A percentile compares a stretch with the other conserved stretches of the same genome.
Conservation (phyloP, 2,329 filamentous ascomycete species). For the Ilyonectria destructans region DNA sequence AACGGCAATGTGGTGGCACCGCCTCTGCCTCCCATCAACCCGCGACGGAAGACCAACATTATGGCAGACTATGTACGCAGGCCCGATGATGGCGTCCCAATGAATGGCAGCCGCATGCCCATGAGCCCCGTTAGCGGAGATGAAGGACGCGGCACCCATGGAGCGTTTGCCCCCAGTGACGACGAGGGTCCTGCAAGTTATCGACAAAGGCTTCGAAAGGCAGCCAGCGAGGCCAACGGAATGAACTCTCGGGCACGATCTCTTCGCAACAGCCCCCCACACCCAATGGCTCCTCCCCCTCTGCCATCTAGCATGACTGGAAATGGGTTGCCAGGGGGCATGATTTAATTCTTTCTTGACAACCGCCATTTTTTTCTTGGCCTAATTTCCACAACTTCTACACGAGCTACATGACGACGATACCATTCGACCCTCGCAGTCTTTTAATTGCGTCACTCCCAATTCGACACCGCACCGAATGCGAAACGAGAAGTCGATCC, state of each 20-base stretch:
- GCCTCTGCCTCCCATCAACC: slow-evolving; percentile 73
- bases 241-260: slow-evolving; percentile 51
- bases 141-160: slow-evolving; percentile 49
- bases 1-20: slow-evolving; percentile 58
- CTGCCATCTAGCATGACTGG: slow-evolving; percentile 50
- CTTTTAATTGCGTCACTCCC: slow-evolving; percentile 36
- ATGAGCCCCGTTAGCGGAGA: slow-evolving; percentile 42
- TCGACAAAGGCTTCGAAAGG: slow-evolving; percentile 61
- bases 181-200: slow-evolving; percentile 55
- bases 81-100: slow-evolving; percentile 53
- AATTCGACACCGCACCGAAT: slow-evolving; percentile 1
- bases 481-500: slow-evolving; percentile 12
- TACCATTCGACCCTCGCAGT: slow-evolving; percentile 39
- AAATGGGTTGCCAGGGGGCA: slow-evolving; percentile 60
- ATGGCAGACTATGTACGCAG: slow-evolving; percentile 57
- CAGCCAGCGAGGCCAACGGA: slow-evolving; percentile 59
- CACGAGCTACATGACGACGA: slow-evolving; percentile 44
- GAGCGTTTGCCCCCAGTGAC: slow-evolving; percentile 52
- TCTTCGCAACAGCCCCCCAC: slow-evolving; percentile 47
- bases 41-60: slow-evolving; percentile 65
- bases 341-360: slow-evolving; percentile 57
- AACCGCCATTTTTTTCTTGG: slow-evolving; percentile 19
- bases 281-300: slow-evolving; percentile 47
- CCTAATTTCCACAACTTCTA: slow-evolving; percentile 39
- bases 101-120: slow-evolving; percentile 37